Conservation (phyloP, 768 basidiomycete genomes). For the Galerina sulciceps region DNA sequence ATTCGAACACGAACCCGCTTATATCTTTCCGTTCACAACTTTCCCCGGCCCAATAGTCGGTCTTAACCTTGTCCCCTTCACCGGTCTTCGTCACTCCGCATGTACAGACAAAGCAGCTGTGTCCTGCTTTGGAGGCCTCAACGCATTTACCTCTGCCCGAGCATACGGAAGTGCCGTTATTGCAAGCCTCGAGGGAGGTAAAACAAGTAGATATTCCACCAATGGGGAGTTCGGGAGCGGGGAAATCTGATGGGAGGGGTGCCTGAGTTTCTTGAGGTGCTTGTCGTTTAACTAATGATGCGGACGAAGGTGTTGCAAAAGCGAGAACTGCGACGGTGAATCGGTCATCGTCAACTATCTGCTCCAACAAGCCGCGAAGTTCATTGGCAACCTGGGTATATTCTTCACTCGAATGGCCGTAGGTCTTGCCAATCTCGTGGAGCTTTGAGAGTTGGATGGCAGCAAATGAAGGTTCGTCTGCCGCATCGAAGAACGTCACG, state of each 20-base stretch:
- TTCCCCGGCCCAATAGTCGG: conserved; percentile 73
- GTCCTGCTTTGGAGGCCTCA: conserved; percentile 60
- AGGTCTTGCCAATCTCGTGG: conserved; percentile 44
- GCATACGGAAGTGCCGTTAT: conserved; percentile 65
- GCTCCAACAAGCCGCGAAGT: conserved; percentile 53
- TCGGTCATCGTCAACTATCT: conserved; percentile 38
- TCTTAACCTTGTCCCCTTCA: conserved; percentile 54
- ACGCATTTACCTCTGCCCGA: conserved; percentile 74
- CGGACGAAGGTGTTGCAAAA: conserved; percentile 35
- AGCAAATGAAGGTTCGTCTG: conserved; percentile 58
- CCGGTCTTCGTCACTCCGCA: conserved; percentile 55
- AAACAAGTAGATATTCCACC: conserved; percentile 69
- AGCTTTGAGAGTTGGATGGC: conserved; percentile 64
- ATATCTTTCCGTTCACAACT: conserved; percentile 81
- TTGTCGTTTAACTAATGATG: conserved; percentile 38
- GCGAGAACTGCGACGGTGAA: conserved; percentile 60
- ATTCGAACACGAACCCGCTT: conserved; percentile 62
- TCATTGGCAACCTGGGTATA: conserved; percentile 50
- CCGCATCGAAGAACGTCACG: conserved; percentile 56
- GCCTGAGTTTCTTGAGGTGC: conserved; percentile 47
- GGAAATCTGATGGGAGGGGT: conserved; percentile 46
- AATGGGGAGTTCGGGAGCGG: conserved; percentile 56
- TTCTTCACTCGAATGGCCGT: conserved; percentile 58
- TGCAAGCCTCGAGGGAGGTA: conserved; percentile 54
- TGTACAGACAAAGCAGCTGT: conserved; percentile 57